Conservation (phyloP, 176 grass and related monocot species). For the Aegilops speltoides region DNA sequence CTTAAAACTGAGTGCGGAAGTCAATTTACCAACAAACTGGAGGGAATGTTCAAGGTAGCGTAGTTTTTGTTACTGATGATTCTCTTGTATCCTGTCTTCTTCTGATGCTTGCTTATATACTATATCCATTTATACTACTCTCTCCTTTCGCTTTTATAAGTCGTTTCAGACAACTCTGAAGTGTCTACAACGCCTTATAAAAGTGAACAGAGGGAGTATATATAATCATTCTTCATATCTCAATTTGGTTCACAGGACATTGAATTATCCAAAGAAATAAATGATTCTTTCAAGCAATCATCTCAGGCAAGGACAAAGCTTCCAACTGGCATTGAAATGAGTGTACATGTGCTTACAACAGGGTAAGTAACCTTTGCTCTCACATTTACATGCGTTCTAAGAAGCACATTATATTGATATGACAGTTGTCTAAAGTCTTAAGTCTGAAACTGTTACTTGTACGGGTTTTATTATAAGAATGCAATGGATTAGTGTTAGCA, state of each 20-base stretch:
- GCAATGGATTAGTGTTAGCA: background rate
- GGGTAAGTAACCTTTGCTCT: conserved; percentile 49
- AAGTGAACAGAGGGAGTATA: too few species aligned
- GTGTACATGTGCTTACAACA: conserved; percentile 97
- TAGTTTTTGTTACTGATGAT: conserved; percentile 11
- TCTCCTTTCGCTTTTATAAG: too few species aligned
- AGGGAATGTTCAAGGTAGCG: conserved; percentile 99
- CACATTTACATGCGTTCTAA: background rate
- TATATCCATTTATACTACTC: background rate
- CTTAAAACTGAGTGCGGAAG: conserved; percentile 99
- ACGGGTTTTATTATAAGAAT: background rate
- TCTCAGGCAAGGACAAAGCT: conserved; percentile 97
- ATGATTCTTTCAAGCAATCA: conserved; percentile 99
- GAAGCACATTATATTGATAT: background rate
- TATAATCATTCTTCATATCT: conserved; percentile 3
- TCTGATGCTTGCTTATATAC: background rate
- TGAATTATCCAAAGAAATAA: conserved; percentile 99
- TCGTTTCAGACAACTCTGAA: too few species aligned
- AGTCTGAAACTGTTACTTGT: conserved; percentile 8
- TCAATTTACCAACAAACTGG: conserved; percentile 99
- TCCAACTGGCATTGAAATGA: conserved; percentile 98
- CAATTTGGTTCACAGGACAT: conserved; percentile 61
- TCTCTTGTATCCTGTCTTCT: conserved; percentile 10
- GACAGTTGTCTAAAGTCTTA: background rate
- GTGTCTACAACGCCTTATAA: too few species aligned